Evolutionary conservation across 352 stramenopile species (phyloP).

Genomic region (Phytophthora pinifolia): DNA sequence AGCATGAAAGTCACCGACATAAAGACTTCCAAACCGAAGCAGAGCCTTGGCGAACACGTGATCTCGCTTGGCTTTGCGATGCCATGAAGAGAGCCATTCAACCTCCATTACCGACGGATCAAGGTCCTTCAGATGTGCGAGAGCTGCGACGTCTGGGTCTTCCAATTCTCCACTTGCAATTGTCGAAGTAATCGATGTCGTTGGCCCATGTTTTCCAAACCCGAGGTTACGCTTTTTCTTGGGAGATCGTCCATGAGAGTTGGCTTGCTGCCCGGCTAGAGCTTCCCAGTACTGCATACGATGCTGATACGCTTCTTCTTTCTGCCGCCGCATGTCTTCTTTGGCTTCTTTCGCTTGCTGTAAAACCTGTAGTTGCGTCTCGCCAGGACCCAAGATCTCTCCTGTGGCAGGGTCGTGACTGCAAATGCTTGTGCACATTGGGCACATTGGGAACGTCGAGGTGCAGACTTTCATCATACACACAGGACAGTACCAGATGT

Average conservation of each 20-base stretch:
- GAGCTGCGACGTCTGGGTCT: constrained; percentile 6
- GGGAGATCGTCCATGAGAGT: constrained; percentile 16
- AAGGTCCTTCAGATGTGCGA: constrained; percentile 28
- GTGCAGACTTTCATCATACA: constrained; percentile 68
- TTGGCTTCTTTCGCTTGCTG: constrained; percentile 46
- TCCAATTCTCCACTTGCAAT: not conserved
- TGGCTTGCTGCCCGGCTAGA: constrained; percentile 38
- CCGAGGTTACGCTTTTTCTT: constrained; percentile 41
- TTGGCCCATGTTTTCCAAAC: constrained; percentile 25
- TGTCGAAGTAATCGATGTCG: not conserved
- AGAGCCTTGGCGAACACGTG: constrained; percentile 65
- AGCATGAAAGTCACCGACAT: constrained; percentile 68
- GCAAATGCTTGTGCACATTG: constrained; percentile 62
- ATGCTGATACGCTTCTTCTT: constrained; percentile 62
- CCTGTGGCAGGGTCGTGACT: constrained; percentile 54
- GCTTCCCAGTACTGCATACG: constrained; percentile 66
- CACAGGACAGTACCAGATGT: constrained; percentile 82
- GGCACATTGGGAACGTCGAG: constrained; percentile 65
- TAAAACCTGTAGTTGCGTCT: constrained; percentile 51
- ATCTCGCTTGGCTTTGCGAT: constrained; percentile 32
- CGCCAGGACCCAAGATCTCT: constrained; percentile 60
- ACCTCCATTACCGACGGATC: constrained; percentile 36
- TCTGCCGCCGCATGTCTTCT: constrained; percentile 42
- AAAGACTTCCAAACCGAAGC: constrained; percentile 65
- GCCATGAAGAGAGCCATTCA: constrained; percentile 61